Percentiles rank a stretch among this genome's conserved stretches.
Evolutionary conservation across 371 early-diverging fungal genomes (phyloP).

Genomic region (Umbelopsis sp.): DNA sequence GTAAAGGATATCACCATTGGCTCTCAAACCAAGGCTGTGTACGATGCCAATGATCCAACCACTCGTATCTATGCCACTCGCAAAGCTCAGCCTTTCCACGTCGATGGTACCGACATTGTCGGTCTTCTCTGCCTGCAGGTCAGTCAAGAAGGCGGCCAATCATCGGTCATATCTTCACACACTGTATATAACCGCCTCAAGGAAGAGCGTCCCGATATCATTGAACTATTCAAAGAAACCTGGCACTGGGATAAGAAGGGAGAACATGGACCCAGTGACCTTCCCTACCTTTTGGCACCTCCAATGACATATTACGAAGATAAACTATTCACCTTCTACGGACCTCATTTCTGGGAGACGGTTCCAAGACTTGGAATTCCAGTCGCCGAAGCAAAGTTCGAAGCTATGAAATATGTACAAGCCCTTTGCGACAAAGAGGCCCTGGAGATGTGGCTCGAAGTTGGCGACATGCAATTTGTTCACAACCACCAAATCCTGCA

Average conservation of each 20-base stretch:
- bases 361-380: slow-evolving; percentile 40
- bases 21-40: slow-evolving; percentile 44
- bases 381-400: slow-evolving; percentile 34
- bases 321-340: slow-evolving; percentile 46
- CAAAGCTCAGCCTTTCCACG: slow-evolving; percentile 52
- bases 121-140: slow-evolving; percentile 39
- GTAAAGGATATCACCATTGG: slow-evolving; percentile 45
- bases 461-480: slow-evolving; percentile 50
- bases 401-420: slow-evolving; percentile 48
- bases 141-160: slow-evolving; percentile 42
- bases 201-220: slow-evolving; percentile 46
- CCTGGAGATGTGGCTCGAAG: slow-evolving; percentile 43
- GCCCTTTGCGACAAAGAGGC: slow-evolving; percentile 43
- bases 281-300: slow-evolving; percentile 36
- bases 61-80: slow-evolving; percentile 55
- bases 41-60: slow-evolving; percentile 41
- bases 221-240: slow-evolving; percentile 42
- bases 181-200: slow-evolving; percentile 45
- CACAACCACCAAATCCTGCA: slow-evolving; percentile 51
- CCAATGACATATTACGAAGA: slow-evolving; percentile 38
- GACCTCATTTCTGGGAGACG: slow-evolving; percentile 51
- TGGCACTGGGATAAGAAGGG: slow-evolving; percentile 53
- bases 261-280: slow-evolving; percentile 39
- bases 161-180: slow-evolving; percentile 46
- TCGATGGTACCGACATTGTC: slow-evolving; percentile 50